Evolutionary conservation across 2,329 filamentous ascomycete genomes (phyloP).

Genomic region (Talaromyces funiculosus): DNA sequence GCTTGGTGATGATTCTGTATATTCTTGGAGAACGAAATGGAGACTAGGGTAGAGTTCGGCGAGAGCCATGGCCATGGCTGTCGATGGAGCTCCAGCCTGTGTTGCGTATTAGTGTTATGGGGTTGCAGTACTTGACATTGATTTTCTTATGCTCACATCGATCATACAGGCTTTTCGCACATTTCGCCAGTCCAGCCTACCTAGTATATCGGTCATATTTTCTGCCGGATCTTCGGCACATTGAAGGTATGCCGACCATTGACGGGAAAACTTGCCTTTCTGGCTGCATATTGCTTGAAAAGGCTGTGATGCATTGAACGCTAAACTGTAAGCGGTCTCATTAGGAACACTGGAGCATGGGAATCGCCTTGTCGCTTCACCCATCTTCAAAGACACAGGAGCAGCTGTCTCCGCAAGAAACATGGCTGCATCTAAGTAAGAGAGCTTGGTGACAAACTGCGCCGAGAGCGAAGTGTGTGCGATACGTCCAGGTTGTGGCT

Average conservation of each 20-base stretch:
- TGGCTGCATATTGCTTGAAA: neutral
- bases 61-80: neutral
- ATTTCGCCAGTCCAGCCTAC: neutral
- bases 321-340: neutral
- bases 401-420: conserved; percentile 35
- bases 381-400: conserved; percentile 34
- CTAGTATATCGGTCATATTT: neutral
- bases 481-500: conserved; percentile 28
- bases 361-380: conserved; percentile 5
- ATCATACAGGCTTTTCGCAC: neutral
- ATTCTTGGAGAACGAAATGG: neutral
- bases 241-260: neutral
- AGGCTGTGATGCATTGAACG: neutral
- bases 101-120: neutral
- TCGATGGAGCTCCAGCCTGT: neutral
- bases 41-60: neutral
- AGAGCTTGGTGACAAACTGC: conserved; percentile 30
- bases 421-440: conserved; percentile 34
- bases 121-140: neutral
- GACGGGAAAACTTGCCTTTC: neutral
- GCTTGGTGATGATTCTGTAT: neutral
- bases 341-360: neutral
- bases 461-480: conserved; percentile 38
- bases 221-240: neutral
- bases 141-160: neutral